phyloP scores from a whole-genome alignment of 1,284 basidiomycete species.

The Entoloma clypeatum region DNA sequence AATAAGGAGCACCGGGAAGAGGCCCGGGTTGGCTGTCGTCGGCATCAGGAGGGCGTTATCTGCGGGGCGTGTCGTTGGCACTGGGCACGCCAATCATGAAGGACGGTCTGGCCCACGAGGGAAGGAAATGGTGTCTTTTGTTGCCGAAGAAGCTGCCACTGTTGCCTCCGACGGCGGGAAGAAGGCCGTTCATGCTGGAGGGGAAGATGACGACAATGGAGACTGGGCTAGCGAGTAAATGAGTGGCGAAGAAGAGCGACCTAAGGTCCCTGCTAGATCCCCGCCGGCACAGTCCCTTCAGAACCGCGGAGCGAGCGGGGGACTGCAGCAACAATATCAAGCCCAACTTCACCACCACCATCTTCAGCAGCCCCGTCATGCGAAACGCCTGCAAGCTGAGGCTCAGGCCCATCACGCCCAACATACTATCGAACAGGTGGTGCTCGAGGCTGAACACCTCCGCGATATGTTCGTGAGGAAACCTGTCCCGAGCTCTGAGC shows the following conservation, averaged over 20 bases:
- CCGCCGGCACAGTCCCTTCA: not conserved
- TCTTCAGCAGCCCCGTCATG: constrained; percentile 17
- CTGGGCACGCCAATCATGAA: constrained; percentile 1
- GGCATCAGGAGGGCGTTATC: constrained; percentile 3
- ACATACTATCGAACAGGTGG: constrained; percentile 29
- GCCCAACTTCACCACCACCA: constrained; percentile 21
- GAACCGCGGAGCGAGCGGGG: constrained; percentile 15
- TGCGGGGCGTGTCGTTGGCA: too few relatives aligned
- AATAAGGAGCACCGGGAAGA: constrained; percentile 8
- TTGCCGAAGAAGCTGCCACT: too few relatives aligned
- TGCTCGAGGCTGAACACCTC: constrained; percentile 61
- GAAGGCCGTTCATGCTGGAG: too few relatives aligned
- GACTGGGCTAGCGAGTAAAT: constrained; percentile 55
- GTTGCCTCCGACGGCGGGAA: too few relatives aligned
- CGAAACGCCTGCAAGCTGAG: constrained; percentile 24
- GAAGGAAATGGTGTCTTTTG: constrained; percentile 25
- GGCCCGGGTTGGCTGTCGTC: constrained; percentile 2
- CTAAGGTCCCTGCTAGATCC: constrained; percentile 17
- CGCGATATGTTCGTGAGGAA: constrained; percentile 73
- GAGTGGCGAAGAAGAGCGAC: constrained; percentile 34
- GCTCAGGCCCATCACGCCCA: constrained; percentile 23
- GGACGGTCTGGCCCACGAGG: constrained; percentile 15
- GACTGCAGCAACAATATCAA: constrained; percentile 1
- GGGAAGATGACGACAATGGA: constrained; percentile 47
- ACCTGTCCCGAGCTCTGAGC: constrained; percentile 50